These are phyloP conservation scores for Phytophthora tubulina DNA, from an alignment of 352 stramenopile genomes.

Conservation along the genomic window DNA sequence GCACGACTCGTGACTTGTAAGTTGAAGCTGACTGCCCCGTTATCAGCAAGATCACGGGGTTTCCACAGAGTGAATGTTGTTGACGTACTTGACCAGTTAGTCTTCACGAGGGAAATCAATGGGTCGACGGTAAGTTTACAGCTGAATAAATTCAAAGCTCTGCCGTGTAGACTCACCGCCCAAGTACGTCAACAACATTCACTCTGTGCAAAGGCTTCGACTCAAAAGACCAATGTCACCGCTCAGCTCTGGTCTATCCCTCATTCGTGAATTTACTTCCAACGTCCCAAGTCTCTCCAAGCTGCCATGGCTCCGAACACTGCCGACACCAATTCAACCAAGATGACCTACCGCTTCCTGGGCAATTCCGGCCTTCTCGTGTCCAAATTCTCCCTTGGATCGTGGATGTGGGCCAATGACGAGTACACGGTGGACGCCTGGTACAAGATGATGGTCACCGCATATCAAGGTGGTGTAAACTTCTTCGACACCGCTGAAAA, in stretches of 20 bases:
- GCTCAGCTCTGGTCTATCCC: neutral
- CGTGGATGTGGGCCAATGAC: constrained; percentile 23
- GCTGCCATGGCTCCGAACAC: neutral
- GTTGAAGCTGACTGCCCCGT: too few species aligned
- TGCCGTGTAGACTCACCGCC: too few species aligned
- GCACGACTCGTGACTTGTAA: too few species aligned
- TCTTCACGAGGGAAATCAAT: too few species aligned
- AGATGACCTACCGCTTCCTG: constrained; percentile 20
- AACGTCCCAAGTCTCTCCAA: neutral
- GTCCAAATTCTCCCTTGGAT: constrained; percentile 10
- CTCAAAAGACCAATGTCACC: too few species aligned
- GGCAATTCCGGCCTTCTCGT: constrained; percentile 12
- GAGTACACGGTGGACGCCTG: constrained; percentile 20
- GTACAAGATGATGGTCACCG: constrained; percentile 32
- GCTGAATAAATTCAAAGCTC: too few species aligned
- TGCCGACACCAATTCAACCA: neutral
- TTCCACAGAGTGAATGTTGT: neutral
- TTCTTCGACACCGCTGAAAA: constrained; percentile 53
- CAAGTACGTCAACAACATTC: neutral
- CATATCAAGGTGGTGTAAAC: constrained; percentile 49
- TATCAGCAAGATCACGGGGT: too few species aligned
- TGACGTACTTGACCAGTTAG: neutral
- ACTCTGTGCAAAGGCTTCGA: neutral
- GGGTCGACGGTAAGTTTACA: too few species aligned
- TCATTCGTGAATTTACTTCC: constrained; percentile 4